Percentiles rank a stretch among this genome's conserved stretches.
Conservation (phyloP, 768 basidiomycete genomes). For the Mycena chlorophos region DNA sequence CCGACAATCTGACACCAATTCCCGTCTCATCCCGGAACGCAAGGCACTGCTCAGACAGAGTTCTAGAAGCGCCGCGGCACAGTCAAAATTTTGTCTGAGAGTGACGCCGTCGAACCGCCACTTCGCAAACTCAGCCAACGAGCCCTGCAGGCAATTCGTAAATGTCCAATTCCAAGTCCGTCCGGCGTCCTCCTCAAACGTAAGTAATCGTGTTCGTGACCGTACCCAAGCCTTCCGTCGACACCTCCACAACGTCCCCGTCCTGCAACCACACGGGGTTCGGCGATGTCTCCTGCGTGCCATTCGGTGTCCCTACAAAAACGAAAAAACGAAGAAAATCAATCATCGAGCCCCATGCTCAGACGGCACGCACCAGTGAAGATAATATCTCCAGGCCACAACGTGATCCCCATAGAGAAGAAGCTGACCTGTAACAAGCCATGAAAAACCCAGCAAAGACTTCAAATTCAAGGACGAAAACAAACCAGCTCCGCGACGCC, state of each 20-base stretch:
- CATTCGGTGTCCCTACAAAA: slow-evolving; percentile 30
- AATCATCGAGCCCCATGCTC: background rate
- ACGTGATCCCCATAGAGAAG: slow-evolving; percentile 46
- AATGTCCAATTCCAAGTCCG: too few species aligned
- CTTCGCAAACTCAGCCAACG: too few species aligned
- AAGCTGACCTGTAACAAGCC: slow-evolving; percentile 39
- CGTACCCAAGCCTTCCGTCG: slow-evolving; percentile 40
- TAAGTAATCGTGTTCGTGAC: slow-evolving; percentile 38
- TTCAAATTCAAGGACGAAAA: too few species aligned
- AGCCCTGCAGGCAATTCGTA: too few species aligned
- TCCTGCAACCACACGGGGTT: slow-evolving; percentile 37
- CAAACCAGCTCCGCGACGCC: slow-evolving; percentile 38
- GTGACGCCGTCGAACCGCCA: too few species aligned
- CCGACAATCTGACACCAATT: too few species aligned
- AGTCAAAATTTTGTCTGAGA: too few species aligned
- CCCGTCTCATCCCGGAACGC: too few species aligned
- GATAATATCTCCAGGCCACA: slow-evolving; percentile 44
- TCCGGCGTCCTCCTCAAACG: slow-evolving; percentile 15
- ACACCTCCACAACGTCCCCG: slow-evolving; percentile 42
- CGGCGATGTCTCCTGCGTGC: slow-evolving; percentile 35
- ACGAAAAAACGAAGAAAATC: background rate
- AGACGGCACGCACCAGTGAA: slow-evolving; percentile 38
- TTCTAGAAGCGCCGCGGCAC: too few species aligned
- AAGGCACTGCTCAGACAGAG: too few species aligned
- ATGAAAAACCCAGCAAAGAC: slow-evolving; percentile 35